Evolutionary conservation across 108 stramenopile genomes (phyloP).

Genomic region (Schizochytrium sp.): DNA sequence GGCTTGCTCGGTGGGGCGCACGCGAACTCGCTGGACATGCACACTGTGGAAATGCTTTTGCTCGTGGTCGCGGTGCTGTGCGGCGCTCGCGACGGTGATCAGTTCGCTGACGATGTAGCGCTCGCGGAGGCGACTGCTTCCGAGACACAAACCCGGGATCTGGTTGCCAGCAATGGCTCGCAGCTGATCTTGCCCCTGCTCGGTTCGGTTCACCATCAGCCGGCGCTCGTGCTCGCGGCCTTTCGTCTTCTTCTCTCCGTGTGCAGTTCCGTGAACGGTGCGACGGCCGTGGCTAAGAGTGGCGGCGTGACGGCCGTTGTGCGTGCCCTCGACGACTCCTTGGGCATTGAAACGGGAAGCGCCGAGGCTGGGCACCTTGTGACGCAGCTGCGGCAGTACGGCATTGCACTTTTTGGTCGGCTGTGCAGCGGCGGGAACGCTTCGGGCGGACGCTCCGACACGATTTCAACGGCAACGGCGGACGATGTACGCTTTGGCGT

Average conservation of each 20-base stretch:
- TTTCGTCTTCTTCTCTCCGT: not conserved
- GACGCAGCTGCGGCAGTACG: not conserved
- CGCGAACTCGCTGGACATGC: not conserved
- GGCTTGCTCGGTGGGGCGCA: not conserved
- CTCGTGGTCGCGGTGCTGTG: not conserved
- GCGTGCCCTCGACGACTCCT: not conserved
- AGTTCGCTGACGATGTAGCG: not conserved
- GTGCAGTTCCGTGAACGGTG: not conserved
- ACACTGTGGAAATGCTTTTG: constrained; percentile 1
- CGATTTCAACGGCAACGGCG: not conserved
- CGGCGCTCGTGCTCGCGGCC: not conserved
- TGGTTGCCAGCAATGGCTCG: constrained; percentile 4
- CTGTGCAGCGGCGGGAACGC: constrained; percentile 6
- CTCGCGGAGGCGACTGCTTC: not conserved
- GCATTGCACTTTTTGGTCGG: not conserved
- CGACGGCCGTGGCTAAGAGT: not conserved
- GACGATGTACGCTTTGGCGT: not conserved
- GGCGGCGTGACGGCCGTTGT: not conserved
- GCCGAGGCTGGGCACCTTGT: not conserved
- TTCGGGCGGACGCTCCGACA: not conserved
- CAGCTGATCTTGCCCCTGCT: not conserved
- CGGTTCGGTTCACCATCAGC: not conserved
- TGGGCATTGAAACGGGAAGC: not conserved
- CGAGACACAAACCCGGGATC: not conserved
- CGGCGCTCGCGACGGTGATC: not conserved